phyloP scores from a whole-genome alignment of 2,329 filamentous ascomycete species.

The Ambrosiella beaveri region DNA sequence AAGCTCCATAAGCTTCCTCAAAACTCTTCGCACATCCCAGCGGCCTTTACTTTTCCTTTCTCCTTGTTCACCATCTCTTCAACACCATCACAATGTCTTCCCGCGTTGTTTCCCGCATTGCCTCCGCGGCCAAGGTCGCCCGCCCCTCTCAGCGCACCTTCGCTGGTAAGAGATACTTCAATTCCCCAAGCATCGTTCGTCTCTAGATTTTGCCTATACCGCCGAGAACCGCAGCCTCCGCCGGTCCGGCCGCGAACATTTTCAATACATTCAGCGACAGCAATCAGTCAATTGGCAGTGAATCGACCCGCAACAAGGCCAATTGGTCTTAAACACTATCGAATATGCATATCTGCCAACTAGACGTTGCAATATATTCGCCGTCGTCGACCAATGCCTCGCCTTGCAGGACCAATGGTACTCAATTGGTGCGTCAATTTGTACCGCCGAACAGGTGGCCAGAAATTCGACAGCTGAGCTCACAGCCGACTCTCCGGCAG shows the following conservation, averaged over 20 bases:
- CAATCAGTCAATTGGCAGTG: conserved; percentile 5
- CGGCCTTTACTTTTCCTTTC: conserved; percentile 14
- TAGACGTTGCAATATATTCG: not conserved
- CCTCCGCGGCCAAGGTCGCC: conserved; percentile 14
- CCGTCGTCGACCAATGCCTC: conserved; percentile 6
- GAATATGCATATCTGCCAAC: not conserved
- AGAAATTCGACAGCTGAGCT: conserved; percentile 4
- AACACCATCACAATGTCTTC: conserved; percentile 14
- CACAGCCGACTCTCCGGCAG: not conserved
- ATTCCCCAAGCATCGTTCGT: conserved; percentile 10
- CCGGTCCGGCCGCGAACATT: not conserved
- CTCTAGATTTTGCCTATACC: conserved; percentile 5
- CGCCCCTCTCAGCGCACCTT: conserved; percentile 14
- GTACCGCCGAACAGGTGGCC: conserved; percentile 11
- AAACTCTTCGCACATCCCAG: conserved; percentile 14
- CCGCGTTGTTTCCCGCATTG: conserved; percentile 14
- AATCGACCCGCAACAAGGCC: conserved; percentile 2
- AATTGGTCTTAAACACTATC: conserved; percentile 5
- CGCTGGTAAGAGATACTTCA: conserved; percentile 13
- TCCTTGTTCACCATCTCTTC: conserved; percentile 13
- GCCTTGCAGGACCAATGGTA: not conserved
- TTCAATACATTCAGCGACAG: not conserved
- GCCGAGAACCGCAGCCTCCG: conserved; percentile 4
- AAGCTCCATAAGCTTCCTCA: conserved; percentile 14
- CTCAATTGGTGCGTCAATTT: conserved; percentile 8